Evolutionary conservation across 352 stramenopile species (phyloP), one percentile per base, ranked within the genome.

Genomic region (Chrysophaeum taylorii): DNA sequence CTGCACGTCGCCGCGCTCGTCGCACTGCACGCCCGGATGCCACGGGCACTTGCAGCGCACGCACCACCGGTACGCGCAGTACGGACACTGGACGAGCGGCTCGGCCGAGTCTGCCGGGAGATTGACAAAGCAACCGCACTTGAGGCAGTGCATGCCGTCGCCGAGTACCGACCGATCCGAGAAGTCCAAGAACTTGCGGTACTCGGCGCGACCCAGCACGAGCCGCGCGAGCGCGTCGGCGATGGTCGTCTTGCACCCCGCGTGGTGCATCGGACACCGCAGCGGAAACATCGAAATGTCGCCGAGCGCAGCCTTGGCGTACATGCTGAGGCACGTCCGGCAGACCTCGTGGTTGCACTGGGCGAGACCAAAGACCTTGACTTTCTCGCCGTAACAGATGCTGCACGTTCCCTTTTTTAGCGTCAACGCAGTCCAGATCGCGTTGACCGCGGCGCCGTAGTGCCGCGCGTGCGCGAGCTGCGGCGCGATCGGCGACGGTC

Each of bases 11-110:
- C 54, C 18, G 4, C 42, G 38, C 31, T 75, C 63, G 33, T 52
- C 35, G 31, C 70, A 75, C 57, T 68, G 18, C 21, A 60, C 18
- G 36, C 45, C 45, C 41, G 66, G 53, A 39, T 75, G 70, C 70
- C 70, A 75, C 7, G 70, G 64, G 43, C 66, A 66, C 48, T 75
- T 75, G 48, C 70, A 75, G 23, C 38, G 27, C 29, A 72, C 43
- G 70, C 70, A 75, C 52, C 64, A 75, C 18, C 39, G 35, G n/a
- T 75, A 68, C 2, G 64, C 64, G 70, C 70, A 75, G 70, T 75
- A 75, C 2, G 70, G 70, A 53, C 70, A 75, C 42, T 71, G 57
- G 21, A 75, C 70, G 16, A 71, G 31, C 25, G 60, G 50, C 35
- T 54, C 62, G 18, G 35, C 27, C 21, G 31, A n/a, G 53, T 64